Base-by-base conservation (phyloP, 768 basidiomycete species). In the Infundibulicybe gibba region DNA sequence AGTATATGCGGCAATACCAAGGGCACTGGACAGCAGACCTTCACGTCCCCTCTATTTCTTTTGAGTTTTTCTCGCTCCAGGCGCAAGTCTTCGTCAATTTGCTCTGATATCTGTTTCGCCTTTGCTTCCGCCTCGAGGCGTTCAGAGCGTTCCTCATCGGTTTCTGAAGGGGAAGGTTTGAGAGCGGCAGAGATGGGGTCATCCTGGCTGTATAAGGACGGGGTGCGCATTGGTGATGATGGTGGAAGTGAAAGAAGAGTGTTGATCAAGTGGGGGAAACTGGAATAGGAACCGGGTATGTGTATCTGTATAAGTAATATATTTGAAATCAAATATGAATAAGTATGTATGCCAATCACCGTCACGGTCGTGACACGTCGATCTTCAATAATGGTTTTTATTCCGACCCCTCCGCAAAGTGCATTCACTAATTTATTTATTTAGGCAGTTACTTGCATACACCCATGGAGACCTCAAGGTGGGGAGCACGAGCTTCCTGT, bases 391-490 rank as follows among this genome's bases (percentile, higher is more conserved):
- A 52, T 55, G 49, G 43, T 52, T 49, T 41, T 31, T 40, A 46
- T 50, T 47, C 41, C 40, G 51, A 46, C 32, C 50, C 49, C 52
- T 43, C 41, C 16, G 20, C 43, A 30, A 41, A 20, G 34, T 32
- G 21, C 47, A 52, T 43, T 57, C 48, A 57, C 44, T 48, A 21
- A 41, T 43, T 48, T 39, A 41, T 43, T 48, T 39, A 41, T 48
- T 12, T 56, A 92, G 94, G 95, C 95, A 47, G 94, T 97, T 34
- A 97, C 94, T 75, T 98, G 43, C 87, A 97, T 64, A 97, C 94
- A 80, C 86, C n/a, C 86, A 86, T 58, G 94, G 94, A 14, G 95
- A 98, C 50, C 75, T 98, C 66, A 98, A 97, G 81, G 93, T 90
- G 57, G 41, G 40, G 43, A 30, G 42, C 49, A 44, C 41, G 1